A percentile compares a stretch with the other conserved stretches of the same genome.
phyloP scores from a whole-genome alignment of 1,284 basidiomycete species.

The Rhodotorula sp. region DNA sequence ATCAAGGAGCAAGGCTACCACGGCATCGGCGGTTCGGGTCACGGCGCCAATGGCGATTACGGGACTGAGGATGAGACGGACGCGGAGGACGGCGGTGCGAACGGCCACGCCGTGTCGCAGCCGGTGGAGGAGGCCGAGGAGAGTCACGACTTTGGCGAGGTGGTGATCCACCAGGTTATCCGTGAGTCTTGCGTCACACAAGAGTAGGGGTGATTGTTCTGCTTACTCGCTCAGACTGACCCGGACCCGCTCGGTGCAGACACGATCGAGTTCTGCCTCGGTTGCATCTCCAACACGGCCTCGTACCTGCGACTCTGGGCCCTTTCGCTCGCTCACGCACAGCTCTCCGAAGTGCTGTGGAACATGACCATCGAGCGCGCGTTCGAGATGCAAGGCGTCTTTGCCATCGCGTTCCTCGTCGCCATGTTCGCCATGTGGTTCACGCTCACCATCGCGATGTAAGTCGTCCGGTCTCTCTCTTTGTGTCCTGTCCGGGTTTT shows the following conservation, averaged over 20 bases:
- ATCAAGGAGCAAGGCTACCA: slow-evolving; percentile 81
- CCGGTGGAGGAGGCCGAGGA: slow-evolving; percentile 49
- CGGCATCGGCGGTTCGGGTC: slow-evolving; percentile 58
- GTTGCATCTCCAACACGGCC: slow-evolving; percentile 98
- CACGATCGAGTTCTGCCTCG: slow-evolving; percentile 97
- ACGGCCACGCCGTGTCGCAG: slow-evolving; percentile 50
- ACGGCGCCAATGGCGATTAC: slow-evolving; percentile 54
- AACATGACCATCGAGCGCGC: slow-evolving; percentile 57
- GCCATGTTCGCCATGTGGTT: slow-evolving; percentile 81
- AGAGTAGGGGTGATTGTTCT: slow-evolving; percentile 38
- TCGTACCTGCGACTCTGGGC: slow-evolving; percentile 99
- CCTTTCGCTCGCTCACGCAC: slow-evolving; percentile 94
- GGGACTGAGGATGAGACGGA: slow-evolving; percentile 55
- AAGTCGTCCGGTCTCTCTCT: not conserved
- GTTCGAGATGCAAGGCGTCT: slow-evolving; percentile 57
- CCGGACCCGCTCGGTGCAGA: slow-evolving; percentile 14
- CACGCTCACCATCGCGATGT: slow-evolving; percentile 66
- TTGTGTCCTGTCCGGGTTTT: slow-evolving; percentile 46
- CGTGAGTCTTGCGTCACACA: slow-evolving; percentile 53
- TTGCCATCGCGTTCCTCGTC: slow-evolving; percentile 62
- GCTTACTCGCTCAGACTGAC: not conserved
- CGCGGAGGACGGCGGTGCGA: slow-evolving; percentile 66
- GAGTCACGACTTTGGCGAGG: slow-evolving; percentile 81
- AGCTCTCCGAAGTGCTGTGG: slow-evolving; percentile 81
- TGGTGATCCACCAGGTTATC: slow-evolving; percentile 94